phyloP scores from a whole-genome alignment of 441 rosid genomes.

The Erysimum cheiri region DNA sequence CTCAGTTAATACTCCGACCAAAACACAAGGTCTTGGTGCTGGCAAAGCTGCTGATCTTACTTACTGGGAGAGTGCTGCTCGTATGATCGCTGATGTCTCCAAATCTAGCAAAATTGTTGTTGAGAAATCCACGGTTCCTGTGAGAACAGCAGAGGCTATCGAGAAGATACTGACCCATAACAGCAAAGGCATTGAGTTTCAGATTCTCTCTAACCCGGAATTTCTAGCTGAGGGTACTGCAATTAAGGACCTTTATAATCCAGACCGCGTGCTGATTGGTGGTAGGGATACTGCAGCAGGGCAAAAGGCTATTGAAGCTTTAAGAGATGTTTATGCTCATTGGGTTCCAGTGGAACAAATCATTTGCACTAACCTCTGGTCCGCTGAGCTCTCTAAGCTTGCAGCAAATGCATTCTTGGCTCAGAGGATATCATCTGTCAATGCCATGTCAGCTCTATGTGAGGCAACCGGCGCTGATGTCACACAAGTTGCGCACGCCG shows the following conservation, averaged over 20 bases:
- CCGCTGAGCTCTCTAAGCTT: slow-evolving; percentile 70
- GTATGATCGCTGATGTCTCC: slow-evolving; percentile 74
- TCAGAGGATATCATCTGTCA: slow-evolving; percentile 70
- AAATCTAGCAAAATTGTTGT: slow-evolving; percentile 67
- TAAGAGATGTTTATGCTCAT: slow-evolving; percentile 68
- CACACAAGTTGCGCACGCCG: slow-evolving; percentile 58
- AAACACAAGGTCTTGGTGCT: slow-evolving; percentile 74
- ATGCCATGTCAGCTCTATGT: slow-evolving; percentile 73
- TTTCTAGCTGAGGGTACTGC: slow-evolving; percentile 84
- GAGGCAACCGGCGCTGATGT: slow-evolving; percentile 75
- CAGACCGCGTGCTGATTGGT: slow-evolving; percentile 71
- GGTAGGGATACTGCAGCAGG: slow-evolving; percentile 70
- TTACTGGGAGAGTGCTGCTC: slow-evolving; percentile 80
- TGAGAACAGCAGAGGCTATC: slow-evolving; percentile 73
- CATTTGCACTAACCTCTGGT: slow-evolving; percentile 71
- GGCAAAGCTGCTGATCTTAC: slow-evolving; percentile 78
- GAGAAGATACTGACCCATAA: slow-evolving; percentile 71
- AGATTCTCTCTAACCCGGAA: slow-evolving; percentile 68
- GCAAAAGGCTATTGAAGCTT: slow-evolving; percentile 52
- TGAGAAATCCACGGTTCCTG: slow-evolving; percentile 72
- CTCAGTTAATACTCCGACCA: slow-evolving; percentile 74
- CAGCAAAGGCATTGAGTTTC: slow-evolving; percentile 65
- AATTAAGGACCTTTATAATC: slow-evolving; percentile 56
- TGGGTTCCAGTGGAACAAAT: slow-evolving; percentile 68
- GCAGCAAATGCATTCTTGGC: slow-evolving; percentile 76